Evolutionary conservation across 1,284 basidiomycete genomes (phyloP).

Genomic region (Boletus calvinii): DNA sequence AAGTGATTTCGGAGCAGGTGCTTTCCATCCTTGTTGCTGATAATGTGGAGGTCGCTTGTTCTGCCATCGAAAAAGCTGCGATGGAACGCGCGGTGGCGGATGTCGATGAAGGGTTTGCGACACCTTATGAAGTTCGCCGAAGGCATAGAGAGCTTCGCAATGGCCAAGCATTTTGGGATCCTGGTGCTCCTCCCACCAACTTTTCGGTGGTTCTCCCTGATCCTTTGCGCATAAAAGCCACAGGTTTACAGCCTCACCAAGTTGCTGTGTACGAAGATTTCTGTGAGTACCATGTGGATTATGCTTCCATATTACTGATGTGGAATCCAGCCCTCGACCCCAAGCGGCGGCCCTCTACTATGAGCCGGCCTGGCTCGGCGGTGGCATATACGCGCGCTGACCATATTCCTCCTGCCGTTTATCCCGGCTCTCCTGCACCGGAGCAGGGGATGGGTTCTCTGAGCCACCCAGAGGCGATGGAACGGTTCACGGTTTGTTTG

Average conservation of each 20-base stretch:
- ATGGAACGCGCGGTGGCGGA: slow-evolving; percentile 97
- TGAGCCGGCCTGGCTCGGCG: slow-evolving; percentile 67
- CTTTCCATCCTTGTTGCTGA: slow-evolving; percentile 86
- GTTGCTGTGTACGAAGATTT: slow-evolving; percentile 96
- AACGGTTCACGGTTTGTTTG: slow-evolving; percentile 63
- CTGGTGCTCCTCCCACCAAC: slow-evolving; percentile 66
- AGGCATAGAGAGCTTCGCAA: slow-evolving; percentile 83
- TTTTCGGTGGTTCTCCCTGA: slow-evolving; percentile 86
- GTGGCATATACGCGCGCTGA: slow-evolving; percentile 52
- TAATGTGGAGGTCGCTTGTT: slow-evolving; percentile 93
- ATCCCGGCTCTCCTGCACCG: slow-evolving; percentile 52
- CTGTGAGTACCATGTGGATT: slow-evolving; percentile 44
- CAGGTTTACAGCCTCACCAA: slow-evolving; percentile 82
- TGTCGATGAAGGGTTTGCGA: slow-evolving; percentile 86
- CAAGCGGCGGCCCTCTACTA: slow-evolving; percentile 46
- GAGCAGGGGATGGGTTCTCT: slow-evolving; percentile 43
- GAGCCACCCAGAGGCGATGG: slow-evolving; percentile 71
- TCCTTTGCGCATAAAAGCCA: slow-evolving; percentile 81
- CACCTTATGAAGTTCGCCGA: slow-evolving; percentile 82
- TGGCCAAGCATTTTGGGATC: slow-evolving; percentile 86
- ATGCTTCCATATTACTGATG: slow-evolving; percentile 8
- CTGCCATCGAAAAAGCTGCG: slow-evolving; percentile 95
- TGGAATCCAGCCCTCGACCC: slow-evolving; percentile 44
- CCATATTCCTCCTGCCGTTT: slow-evolving; percentile 42
- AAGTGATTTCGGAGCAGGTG: slow-evolving; percentile 67